These are phyloP conservation scores for Inga laurina DNA, from an alignment of 306 rosid species.

Conservation along the genomic window DNA sequence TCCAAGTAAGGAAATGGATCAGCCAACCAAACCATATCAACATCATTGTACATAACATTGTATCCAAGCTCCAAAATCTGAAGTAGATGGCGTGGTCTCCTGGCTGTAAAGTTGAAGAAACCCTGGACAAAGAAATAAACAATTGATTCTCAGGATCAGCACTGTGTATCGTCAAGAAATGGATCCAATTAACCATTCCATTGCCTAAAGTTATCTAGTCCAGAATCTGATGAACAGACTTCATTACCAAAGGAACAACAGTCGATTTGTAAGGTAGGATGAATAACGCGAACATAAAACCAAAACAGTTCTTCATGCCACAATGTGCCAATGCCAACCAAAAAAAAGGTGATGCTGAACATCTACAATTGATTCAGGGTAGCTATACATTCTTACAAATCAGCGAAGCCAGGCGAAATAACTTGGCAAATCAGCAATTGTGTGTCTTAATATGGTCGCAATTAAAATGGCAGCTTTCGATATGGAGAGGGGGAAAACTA, in stretches of 20 bases:
- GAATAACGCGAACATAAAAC: background rate
- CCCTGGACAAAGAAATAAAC: constrained; percentile 56
- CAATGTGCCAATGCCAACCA: background rate
- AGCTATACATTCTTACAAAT: background rate
- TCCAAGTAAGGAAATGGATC: constrained; percentile 85
- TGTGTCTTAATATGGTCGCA: background rate
- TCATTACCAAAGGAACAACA: background rate
- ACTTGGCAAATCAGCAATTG: background rate
- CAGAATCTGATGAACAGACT: background rate
- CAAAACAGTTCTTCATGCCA: background rate
- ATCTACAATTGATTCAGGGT: background rate
- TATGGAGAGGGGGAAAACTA: background rate
- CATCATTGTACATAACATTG: constrained; percentile 95
- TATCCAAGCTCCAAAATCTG: constrained; percentile 96
- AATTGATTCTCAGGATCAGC: constrained; percentile 22
- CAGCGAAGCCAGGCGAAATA: background rate
- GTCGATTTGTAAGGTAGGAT: background rate
- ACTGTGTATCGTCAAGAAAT: background rate
- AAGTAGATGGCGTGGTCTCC: constrained; percentile 85
- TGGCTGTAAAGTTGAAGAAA: constrained; percentile 95
- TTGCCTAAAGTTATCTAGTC: background rate
- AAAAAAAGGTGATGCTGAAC: background rate
- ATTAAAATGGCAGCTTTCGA: background rate
- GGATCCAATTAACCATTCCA: constrained; percentile 2
- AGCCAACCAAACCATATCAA: constrained; percentile 97